Evolutionary conservation across 148 eudicot species (phyloP).

Genomic region (Suaeda aralocaspica): DNA sequence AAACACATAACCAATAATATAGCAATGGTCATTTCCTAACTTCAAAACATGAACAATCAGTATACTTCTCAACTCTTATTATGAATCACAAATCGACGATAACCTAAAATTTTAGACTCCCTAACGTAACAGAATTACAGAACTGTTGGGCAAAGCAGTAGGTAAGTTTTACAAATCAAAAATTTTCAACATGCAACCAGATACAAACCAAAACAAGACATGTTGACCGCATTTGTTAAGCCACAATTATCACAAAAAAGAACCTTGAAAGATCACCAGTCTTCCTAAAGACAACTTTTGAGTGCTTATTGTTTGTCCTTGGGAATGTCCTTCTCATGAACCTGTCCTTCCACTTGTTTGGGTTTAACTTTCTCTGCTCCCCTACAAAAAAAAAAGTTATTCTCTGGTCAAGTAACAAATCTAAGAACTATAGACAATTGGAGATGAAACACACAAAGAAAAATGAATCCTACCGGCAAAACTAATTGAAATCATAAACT

Average conservation of each 20-base stretch:
- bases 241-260: conserved; percentile 6
- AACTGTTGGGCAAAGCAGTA: not conserved
- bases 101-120: not conserved
- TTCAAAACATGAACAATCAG: not conserved
- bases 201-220: conserved; percentile 9
- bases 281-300: not conserved
- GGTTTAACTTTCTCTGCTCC: conserved; percentile 33
- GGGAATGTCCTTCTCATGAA: conserved; percentile 26
- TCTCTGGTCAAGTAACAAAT: not conserved
- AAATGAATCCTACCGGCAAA: not conserved
- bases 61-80: not conserved
- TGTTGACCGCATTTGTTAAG: not conserved
- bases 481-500: not conserved
- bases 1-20: not conserved
- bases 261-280: not conserved
- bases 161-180: not conserved
- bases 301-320: conserved; percentile 31
- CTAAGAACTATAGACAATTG: not conserved
- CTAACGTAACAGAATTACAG: not conserved
- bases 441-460: not conserved
- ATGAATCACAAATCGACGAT: not conserved
- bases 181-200: not conserved
- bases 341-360: conserved; percentile 30
- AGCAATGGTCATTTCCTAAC: not conserved
- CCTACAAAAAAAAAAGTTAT: conserved; percentile 18